A percentile compares a stretch with the other conserved stretches of the same genome.
phyloP scores from a whole-genome alignment of 2,329 filamentous ascomycete genomes.

The Penicillium sp. region DNA sequence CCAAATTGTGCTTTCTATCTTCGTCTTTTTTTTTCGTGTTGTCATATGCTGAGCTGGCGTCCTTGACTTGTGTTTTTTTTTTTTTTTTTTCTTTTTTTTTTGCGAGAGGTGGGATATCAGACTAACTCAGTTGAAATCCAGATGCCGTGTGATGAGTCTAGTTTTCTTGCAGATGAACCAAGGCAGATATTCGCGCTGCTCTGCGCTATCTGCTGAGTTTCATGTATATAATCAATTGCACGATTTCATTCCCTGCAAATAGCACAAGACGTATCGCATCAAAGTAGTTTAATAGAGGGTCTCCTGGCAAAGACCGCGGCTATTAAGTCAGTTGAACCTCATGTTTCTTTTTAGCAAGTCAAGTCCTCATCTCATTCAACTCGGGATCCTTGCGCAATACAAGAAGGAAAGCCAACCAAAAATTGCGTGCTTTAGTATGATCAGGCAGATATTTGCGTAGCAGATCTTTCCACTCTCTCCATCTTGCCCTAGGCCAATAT shows the following conservation, averaged over 20 bases:
- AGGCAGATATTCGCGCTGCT: background rate
- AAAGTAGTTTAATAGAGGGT: background rate
- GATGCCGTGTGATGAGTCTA: background rate
- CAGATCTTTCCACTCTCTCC: background rate
- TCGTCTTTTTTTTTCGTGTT: background rate
- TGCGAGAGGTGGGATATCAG: background rate
- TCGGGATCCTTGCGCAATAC: no score
- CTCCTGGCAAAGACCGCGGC: background rate
- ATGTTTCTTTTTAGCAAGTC: no score
- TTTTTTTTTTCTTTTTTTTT: background rate
- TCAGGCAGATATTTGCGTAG: background rate
- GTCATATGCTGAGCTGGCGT: slow-evolving; percentile 5
- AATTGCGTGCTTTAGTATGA: background rate
- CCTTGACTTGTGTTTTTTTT: background rate
- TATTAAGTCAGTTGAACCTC: background rate
- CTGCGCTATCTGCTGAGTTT: background rate
- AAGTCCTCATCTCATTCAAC: no score
- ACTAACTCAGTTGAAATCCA: background rate
- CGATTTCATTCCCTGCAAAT: background rate
- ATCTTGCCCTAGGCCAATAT: background rate
- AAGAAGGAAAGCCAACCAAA: background rate
- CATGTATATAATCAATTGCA: slow-evolving; percentile 3
- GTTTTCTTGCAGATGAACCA: background rate
- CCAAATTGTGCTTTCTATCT: background rate
- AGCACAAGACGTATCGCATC: background rate